Percentiles rank a stretch among this genome's conserved stretches.
These are phyloP conservation scores for Thielaviopsis populi DNA, from an alignment of 2,329 filamentous ascomycete species.

Conservation along the genomic window DNA sequence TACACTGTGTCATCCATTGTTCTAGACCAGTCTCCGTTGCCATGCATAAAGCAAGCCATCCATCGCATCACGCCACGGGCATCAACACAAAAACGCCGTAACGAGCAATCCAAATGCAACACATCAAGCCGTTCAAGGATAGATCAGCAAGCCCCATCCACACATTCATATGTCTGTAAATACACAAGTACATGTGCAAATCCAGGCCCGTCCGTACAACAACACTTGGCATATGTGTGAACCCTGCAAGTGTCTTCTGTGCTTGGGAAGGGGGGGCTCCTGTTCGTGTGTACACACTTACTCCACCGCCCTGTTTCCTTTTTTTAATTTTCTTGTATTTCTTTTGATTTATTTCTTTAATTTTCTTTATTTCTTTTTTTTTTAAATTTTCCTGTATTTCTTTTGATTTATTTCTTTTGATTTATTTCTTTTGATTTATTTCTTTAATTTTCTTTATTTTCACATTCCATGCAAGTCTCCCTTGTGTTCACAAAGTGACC, in stretches of 20 bases:
- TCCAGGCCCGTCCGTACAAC: no score
- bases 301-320: neutral
- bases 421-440: neutral
- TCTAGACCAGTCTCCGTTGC: slow-evolving; percentile 1
- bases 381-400: no score
- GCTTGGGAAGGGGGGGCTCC: no score
- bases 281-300: no score
- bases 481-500: no score
- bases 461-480: no score
- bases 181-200: no score
- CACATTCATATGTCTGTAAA: no score
- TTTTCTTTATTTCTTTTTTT: neutral
- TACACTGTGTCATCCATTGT: neutral
- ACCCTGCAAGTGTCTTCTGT: neutral
- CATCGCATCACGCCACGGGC: neutral
- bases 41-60: slow-evolving; percentile 2
- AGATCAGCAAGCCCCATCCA: neutral
- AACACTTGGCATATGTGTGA: no score
- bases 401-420: no score
- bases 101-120: neutral
- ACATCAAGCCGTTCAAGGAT: neutral
- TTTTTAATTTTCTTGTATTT: neutral
- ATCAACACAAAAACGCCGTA: neutral
- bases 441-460: neutral
- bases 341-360: neutral